phyloP scores from a whole-genome alignment of 805 yeast genomes.

The Naumovozyma castellii region DNA sequence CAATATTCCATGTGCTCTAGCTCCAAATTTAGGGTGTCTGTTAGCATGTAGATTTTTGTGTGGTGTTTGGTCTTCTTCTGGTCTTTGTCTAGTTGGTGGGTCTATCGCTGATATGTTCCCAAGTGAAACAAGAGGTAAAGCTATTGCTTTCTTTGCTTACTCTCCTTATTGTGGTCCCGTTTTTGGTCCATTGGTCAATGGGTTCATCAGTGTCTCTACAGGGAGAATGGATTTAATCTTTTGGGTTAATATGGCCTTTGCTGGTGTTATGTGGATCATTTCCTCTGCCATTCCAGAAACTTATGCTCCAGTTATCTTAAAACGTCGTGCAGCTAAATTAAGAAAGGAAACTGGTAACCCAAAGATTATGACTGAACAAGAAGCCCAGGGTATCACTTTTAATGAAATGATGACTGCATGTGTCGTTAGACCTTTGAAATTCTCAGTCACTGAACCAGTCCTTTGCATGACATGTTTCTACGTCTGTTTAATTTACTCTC shows the following conservation, averaged over 20 bases:
- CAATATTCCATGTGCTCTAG: slow-evolving; percentile 79
- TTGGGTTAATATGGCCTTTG: slow-evolving; percentile 91
- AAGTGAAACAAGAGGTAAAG: slow-evolving; percentile 73
- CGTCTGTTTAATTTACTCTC: slow-evolving; percentile 82
- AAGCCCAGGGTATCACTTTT: slow-evolving; percentile 64
- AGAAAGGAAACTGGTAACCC: slow-evolving; percentile 75
- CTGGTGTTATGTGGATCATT: slow-evolving; percentile 71
- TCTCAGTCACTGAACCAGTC: slow-evolving; percentile 74
- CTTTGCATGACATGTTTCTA: slow-evolving; percentile 74
- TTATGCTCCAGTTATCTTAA: slow-evolving; percentile 72
- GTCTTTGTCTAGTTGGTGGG: slow-evolving; percentile 81
- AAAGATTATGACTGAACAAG: slow-evolving; percentile 87
- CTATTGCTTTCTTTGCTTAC: slow-evolving; percentile 84
- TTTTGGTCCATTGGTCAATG: slow-evolving; percentile 79
- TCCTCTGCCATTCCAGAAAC: slow-evolving; percentile 76
- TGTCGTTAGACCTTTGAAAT: slow-evolving; percentile 70
- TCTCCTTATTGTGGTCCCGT: slow-evolving; percentile 93
- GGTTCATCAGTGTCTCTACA: slow-evolving; percentile 71
- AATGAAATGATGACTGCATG: slow-evolving; percentile 64
- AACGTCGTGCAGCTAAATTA: slow-evolving; percentile 51
- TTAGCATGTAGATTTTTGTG: slow-evolving; percentile 77
- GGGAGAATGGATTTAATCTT: slow-evolving; percentile 58
- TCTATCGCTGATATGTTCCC: slow-evolving; percentile 83
- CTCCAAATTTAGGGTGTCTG: slow-evolving; percentile 73
- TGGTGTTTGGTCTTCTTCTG: slow-evolving; percentile 80